Evolutionary conservation across 768 basidiomycete species (phyloP), one percentile per base, ranked within the genome.

Genomic region (Chiua virens): DNA sequence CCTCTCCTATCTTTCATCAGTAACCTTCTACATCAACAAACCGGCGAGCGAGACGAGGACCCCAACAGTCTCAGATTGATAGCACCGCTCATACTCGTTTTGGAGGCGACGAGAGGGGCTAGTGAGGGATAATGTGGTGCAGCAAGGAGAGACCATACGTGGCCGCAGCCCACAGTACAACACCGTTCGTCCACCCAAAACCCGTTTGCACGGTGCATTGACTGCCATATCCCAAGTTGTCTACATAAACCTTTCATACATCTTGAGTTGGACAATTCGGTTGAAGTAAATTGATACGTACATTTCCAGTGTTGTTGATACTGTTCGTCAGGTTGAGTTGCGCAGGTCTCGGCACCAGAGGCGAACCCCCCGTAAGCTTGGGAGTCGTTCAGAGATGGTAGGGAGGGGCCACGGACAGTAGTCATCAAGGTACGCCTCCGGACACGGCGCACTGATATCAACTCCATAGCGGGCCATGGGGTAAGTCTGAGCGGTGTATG

Each of bases 171-270:
- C 87, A 92, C 35, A 92, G 77, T 46, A 82, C 63, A 9, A 85
- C 89, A 18, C 90, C 90, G 60, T 93, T 92, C 37, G 89, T 92
- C 91, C 92, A 94, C 17, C 91, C 89, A 62, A 92, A 92, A 20
- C 90, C 89, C 15, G 79, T 82, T 71, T 92, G 89, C 4, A 94
- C 92, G 3, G 83, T 87, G 59, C 96, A 96, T 74, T 94, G 90
- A 22, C 92, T 92, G 8, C 89, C 92, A 10, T 73, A 72, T 5
- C 90, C 91, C 3, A 87, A 85, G 4, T 83, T 85, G 68, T 90
- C 86, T 27, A 93, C 77, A 50, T 96, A 71, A 93, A 93, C 67
- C 92, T 91, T 68, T 92, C 90, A 54, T 84, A 92, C 88, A 92
- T 92, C 85, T 91, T 27, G 39, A 7, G 8, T 27, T n/a, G 8